Evolutionary conservation across 2,329 filamentous ascomycete genomes (phyloP), one percentile per base, ranked within the genome.

Genomic region (Microdochium trichocladiopsis): DNA sequence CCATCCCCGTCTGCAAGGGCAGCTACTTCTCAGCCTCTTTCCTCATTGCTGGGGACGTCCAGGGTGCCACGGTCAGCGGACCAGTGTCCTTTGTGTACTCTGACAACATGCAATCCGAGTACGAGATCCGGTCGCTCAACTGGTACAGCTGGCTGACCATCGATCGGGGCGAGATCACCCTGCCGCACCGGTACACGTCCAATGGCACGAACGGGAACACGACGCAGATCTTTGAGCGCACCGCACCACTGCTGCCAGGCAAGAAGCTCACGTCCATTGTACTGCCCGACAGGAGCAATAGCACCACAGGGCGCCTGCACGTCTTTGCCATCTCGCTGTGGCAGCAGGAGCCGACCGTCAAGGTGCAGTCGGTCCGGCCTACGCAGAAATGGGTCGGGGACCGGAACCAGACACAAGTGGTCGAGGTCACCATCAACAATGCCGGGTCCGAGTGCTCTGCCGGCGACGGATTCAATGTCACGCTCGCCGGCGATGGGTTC

Each of bases 141-240:
- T 77, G 69, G 65, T 75, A 66, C 60, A 70, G 65, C 49, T 74
- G 69, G 58, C 59, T 76, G 50, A 70, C 72, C 10, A 69, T 76
- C 55, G 70, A 72, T 50, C 67, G 69, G 14, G 75, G 75, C 47
- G 72, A 76, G 51, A 65, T 78, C 51, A 66, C 74, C 23, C 70
- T 71, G 50, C 72, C 73, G 1, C 65, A 60, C 51, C 69, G 70
- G 45, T 75, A 67, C 57, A 75, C 72, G 0, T 33, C 57, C 2
- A 66, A 68, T 41, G 65, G 66, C 23, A 70, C 67, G 3, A 72
- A 74, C 57, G 69, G 66, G 56, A 75, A 75, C 55, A 67, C 63
- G 2, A 66, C 68, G 4, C 69, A 74, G 56, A 72, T 77, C 21
- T 77, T 72, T 49, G 73, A 78, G 60, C 68, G 68, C 36, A 71